Conservation (phyloP, 2,329 filamentous ascomycete genomes). For the Pyrenophora teres region DNA sequence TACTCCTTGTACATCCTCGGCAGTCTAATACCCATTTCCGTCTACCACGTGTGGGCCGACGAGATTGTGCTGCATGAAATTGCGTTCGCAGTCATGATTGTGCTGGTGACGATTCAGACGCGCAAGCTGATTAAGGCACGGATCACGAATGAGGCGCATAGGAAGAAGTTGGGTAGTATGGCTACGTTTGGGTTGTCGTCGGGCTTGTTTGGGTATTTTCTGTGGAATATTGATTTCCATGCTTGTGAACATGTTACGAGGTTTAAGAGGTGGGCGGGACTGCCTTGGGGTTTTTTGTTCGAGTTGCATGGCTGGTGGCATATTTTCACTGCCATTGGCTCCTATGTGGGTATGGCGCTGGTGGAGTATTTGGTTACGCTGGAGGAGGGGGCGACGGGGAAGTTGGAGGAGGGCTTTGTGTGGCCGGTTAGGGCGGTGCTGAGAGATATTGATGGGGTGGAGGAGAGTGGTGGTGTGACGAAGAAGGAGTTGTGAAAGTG, state of each 20-base stretch:
- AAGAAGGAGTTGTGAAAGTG: conserved; percentile 14
- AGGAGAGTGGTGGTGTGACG: conserved; percentile 10
- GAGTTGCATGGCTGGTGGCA: conserved; percentile 71
- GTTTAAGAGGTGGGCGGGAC: conserved; percentile 53
- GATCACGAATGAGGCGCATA: conserved; percentile 28
- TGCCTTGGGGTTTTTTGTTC: conserved; percentile 61
- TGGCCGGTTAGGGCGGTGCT: conserved; percentile 43
- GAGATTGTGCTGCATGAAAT: conserved; percentile 49
- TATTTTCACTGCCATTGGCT: conserved; percentile 61
- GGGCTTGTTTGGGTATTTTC: conserved; percentile 55
- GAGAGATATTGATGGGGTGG: conserved; percentile 32
- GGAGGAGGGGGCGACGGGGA: conserved; percentile 31
- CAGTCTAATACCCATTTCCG: conserved; percentile 38
- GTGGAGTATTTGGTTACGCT: conserved; percentile 45
- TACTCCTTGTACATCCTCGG: conserved; percentile 36
- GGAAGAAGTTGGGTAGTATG: conserved; percentile 29
- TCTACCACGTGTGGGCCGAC: conserved; percentile 46
- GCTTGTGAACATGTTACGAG: conserved; percentile 56
- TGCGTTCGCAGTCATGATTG: conserved; percentile 50
- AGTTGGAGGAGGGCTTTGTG: conserved; percentile 42
- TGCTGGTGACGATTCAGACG: conserved; percentile 43
- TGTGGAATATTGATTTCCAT: conserved; percentile 64
- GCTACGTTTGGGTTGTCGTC: conserved; percentile 45
- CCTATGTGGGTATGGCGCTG: conserved; percentile 49
- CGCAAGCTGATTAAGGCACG: conserved; percentile 34